Evolutionary conservation across 768 basidiomycete genomes (phyloP).

Genomic region (Pisolithus marmoratus): DNA sequence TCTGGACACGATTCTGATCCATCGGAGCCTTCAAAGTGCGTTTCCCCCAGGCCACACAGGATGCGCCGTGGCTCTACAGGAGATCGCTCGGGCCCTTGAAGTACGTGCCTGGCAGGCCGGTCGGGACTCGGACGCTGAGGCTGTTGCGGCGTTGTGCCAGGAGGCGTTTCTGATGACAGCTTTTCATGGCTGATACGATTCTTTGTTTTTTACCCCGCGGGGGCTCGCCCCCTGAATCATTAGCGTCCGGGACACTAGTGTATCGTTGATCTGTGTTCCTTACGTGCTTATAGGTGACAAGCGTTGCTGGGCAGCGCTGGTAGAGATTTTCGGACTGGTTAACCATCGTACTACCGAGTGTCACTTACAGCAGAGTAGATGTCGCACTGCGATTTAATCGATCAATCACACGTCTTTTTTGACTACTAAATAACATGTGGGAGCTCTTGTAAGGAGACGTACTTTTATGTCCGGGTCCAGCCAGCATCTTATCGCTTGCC

Average conservation of each 20-base stretch:
- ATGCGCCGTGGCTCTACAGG: conserved; percentile 60
- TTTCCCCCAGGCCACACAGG: conserved; percentile 58
- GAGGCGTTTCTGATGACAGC: conserved; percentile 56
- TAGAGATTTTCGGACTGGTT: neutral
- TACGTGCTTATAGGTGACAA: neutral
- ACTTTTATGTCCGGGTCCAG: no score
- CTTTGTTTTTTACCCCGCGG: neutral
- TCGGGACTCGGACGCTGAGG: conserved; percentile 64
- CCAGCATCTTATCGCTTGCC: no score
- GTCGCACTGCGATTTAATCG: neutral
- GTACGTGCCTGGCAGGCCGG: conserved; percentile 63
- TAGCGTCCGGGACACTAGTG: neutral
- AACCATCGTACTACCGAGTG: neutral
- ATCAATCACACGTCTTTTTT: no score
- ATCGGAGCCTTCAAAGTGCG: conserved; percentile 62
- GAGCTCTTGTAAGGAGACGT: no score
- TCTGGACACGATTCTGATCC: conserved; percentile 72
- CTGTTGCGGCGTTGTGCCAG: conserved; percentile 60
- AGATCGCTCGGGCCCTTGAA: conserved; percentile 61
- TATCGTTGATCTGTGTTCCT: neutral
- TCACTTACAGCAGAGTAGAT: neutral
- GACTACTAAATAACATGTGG: no score
- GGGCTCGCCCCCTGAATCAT: neutral
- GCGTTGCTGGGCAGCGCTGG: neutral
- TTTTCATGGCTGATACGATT: neutral